phyloP scores from a whole-genome alignment of 805 yeast species.

The Barnettozyma sp. region DNA sequence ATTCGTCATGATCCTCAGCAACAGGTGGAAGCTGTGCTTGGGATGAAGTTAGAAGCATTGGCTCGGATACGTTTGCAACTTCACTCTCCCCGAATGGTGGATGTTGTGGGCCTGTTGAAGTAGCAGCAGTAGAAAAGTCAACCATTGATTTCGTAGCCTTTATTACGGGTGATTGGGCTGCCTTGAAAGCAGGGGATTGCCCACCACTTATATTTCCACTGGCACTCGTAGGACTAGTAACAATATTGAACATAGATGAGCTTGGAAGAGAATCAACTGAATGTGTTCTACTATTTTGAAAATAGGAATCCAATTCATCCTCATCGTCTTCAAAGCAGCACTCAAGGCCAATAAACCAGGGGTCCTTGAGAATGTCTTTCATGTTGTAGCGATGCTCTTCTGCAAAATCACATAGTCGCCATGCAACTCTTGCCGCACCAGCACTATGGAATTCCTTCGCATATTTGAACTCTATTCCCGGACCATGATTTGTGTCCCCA shows the following conservation, averaged over 20 bases:
- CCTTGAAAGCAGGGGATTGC: constrained; percentile 4
- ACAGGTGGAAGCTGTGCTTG: constrained; percentile 12
- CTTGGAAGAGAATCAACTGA: constrained; percentile 10
- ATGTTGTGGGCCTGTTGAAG: background rate
- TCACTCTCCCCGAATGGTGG: constrained; percentile 1
- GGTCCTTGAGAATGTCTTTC: constrained; percentile 48
- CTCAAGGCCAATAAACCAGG: constrained; percentile 55
- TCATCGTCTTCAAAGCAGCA: constrained; percentile 48
- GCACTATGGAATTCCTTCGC: constrained; percentile 53
- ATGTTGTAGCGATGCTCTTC: constrained; percentile 46
- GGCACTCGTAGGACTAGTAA: too few relatives aligned
- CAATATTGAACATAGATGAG: background rate
- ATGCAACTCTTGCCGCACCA: constrained; percentile 62
- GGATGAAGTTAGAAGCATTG: constrained; percentile 3
- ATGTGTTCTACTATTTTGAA: background rate
- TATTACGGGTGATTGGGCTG: constrained; percentile 7
- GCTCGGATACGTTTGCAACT: constrained; percentile 1
- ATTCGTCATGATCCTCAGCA: constrained; percentile 12
- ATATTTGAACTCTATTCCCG: constrained; percentile 67
- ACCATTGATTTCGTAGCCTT: constrained; percentile 22
- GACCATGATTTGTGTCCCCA: constrained; percentile 44
- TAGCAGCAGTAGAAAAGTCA: constrained; percentile 12
- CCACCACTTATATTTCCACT: too few relatives aligned
- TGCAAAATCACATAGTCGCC: constrained; percentile 68
- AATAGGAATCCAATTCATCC: constrained; percentile 11